Evolutionary conservation across 306 rosid species (phyloP), one percentile per base, ranked within the genome.

Genomic region (Hippophae gyantsensis): DNA sequence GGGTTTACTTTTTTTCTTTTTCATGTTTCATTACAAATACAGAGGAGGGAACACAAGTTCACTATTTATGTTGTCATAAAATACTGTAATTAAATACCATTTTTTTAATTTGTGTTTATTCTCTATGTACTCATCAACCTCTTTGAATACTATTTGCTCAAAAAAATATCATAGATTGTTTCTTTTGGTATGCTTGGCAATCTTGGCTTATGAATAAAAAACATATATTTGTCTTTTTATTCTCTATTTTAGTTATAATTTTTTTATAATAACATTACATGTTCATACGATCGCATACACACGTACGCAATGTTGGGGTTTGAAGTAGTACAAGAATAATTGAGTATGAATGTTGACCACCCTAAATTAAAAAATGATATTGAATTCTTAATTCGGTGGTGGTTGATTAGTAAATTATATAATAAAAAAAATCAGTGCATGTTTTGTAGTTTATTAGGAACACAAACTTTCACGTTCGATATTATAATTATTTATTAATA

Each of bases 11-110:
- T 32, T 32, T 32, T 4, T 32, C 4, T 72, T 74, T 74, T 65
- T 52, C 72, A 61, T 68, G 71, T 76, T 46, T 59, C 26, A 27
- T 43, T 54, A 64, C 46, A 54, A 53, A 54, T n/a, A 32, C 5
- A 47, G 67, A 72, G 9, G 58, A 40, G 47, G 8, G 56, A 25
- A 62, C 14, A 52, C 38, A 32, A 32, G 3, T 7, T 10, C 61
- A 42, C 54, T 49, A 42, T 61, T 57, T 26, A 70, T 81, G 77
- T 76, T 32, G 74, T 78, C 63, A 73, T 66, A 69, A 72, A 78
- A 77, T 71, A 80, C 86, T 82, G 96, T 87, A 84, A 87, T 87
- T 87, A 82, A 85, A 70, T 72, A 64, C 72, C 66, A 73, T 41
- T 57, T 13, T 52, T 43, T 72, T 18, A 62, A 70, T 74, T 55